phyloP scores from a whole-genome alignment of 2,329 filamentous ascomycete genomes.

The Cryphonectria radicalis region DNA sequence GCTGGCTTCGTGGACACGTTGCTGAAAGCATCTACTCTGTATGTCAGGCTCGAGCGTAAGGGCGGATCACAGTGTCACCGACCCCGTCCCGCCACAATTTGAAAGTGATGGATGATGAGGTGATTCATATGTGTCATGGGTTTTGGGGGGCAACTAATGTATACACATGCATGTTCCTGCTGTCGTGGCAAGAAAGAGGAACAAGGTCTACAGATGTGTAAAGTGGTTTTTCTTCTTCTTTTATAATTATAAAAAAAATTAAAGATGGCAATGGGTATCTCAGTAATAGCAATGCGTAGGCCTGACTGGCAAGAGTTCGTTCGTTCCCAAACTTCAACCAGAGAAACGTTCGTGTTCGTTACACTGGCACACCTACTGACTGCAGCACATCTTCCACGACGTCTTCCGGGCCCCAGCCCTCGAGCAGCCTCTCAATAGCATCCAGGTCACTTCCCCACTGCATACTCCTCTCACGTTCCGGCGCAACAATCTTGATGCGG shows the following conservation, averaged over 20 bases:
- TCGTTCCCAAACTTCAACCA: not conserved
- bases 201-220: not conserved
- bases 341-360: conserved; percentile 9
- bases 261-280: conserved; percentile 7
- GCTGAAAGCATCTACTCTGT: not conserved
- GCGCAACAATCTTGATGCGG: conserved; percentile 71
- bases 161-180: not conserved
- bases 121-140: not conserved
- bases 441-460: conserved; percentile 86
- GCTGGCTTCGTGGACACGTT: not conserved
- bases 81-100: not conserved
- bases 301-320: too few relatives aligned
- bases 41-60: not conserved
- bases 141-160: not conserved
- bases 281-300: not conserved
- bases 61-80: not conserved
- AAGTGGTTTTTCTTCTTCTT: not conserved
- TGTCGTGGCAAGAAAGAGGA: not conserved
- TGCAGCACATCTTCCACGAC: conserved; percentile 68
- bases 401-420: conserved; percentile 63
- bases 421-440: conserved; percentile 70
- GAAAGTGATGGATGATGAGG: not conserved
- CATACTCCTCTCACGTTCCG: conserved; percentile 80
- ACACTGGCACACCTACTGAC: conserved; percentile 60
- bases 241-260: too few relatives aligned